Conservation (phyloP, 176 grass and related monocot species). For the Oryza punctata region DNA sequence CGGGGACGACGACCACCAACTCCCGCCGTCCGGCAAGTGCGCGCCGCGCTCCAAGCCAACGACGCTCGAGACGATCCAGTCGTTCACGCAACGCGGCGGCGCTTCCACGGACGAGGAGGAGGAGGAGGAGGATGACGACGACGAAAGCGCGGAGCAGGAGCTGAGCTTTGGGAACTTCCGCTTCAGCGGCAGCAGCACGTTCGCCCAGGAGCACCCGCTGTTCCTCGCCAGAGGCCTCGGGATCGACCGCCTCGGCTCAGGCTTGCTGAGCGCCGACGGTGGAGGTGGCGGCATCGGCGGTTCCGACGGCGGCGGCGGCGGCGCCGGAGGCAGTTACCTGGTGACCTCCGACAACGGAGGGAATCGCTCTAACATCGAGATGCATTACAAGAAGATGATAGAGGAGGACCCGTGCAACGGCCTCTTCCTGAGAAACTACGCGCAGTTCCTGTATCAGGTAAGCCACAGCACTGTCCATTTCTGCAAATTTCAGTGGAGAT, state of each 20-base stretch:
- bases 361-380: conserved; percentile 64
- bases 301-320: conserved; percentile 27
- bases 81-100: conserved; percentile 24
- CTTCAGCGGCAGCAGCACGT: conserved; percentile 16
- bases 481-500: not conserved
- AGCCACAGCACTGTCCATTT: not conserved
- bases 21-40: conserved; percentile 24
- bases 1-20: conserved; percentile 18
- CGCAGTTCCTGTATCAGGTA: conserved; percentile 79
- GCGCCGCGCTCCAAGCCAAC: conserved; percentile 16
- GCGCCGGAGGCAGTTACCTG: not conserved
- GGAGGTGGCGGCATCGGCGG: not conserved
- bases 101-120: conserved; percentile 33
- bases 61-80: conserved; percentile 56
- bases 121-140: conserved; percentile 37
- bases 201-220: conserved; percentile 55
- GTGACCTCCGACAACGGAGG: conserved; percentile 51
- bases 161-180: conserved; percentile 28
- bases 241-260: conserved; percentile 78
- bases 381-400: conserved; percentile 82
- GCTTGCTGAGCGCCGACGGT: conserved; percentile 31
- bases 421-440: conserved; percentile 85
- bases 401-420: conserved; percentile 77
- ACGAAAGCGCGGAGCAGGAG: conserved; percentile 27
- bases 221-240: conserved; percentile 86